Evolutionary conservation across 495 filamentous ascomycete species (phyloP).

Genomic region (Platismatia glauca): DNA sequence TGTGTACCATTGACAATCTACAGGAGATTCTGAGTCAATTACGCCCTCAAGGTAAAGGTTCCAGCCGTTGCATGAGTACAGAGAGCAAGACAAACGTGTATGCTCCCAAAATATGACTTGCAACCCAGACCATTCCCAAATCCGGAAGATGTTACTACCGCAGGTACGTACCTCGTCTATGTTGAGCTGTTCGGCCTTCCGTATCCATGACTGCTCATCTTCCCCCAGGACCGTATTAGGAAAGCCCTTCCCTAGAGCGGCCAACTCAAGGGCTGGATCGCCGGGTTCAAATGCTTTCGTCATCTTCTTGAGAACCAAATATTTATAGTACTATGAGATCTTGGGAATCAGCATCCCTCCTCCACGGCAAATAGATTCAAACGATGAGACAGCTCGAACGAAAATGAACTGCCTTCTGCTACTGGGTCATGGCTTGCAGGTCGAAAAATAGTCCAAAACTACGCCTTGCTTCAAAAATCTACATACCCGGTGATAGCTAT

Average conservation of each 20-base stretch:
- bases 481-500: conserved; percentile 58
- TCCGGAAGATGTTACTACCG: background rate
- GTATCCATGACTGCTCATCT: conserved; percentile 63
- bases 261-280: conserved; percentile 83
- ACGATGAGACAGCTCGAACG: conserved; percentile 26
- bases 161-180: conserved; percentile 46
- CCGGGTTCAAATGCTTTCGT: conserved; percentile 87
- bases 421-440: background rate
- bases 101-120: background rate
- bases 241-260: conserved; percentile 51
- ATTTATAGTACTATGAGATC: conserved; percentile 62
- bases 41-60: background rate
- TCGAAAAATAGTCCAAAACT: background rate
- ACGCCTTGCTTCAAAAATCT: no score
- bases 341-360: background rate
- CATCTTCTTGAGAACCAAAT: conserved; percentile 79
- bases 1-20: conserved; percentile 59
- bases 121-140: no score
- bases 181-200: conserved; percentile 65
- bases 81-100: background rate
- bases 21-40: background rate
- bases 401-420: conserved; percentile 33
- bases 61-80: background rate
- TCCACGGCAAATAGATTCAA: background rate
- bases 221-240: conserved; percentile 23